These are phyloP conservation scores for Yamagishiella unicocca DNA, from an alignment of 139 green algal genomes.

Conservation along the genomic window DNA sequence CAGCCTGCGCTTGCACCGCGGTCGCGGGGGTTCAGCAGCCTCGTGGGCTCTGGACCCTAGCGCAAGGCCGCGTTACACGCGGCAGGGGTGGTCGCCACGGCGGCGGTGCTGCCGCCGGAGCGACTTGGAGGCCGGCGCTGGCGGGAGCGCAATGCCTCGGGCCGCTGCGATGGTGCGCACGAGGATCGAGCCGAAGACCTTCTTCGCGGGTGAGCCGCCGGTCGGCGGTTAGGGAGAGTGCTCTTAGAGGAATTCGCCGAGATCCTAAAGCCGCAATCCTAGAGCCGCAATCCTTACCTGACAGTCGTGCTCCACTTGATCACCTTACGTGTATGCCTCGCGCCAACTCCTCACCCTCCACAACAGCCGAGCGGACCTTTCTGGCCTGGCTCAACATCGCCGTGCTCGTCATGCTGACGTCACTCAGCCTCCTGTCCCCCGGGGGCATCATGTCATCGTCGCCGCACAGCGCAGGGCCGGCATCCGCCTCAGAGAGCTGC, in stretches of 20 bases:
- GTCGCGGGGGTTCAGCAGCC: too few relatives aligned
- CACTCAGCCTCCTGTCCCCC: slow-evolving; percentile 64
- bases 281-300: background rate
- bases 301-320: too few relatives aligned
- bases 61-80: too few relatives aligned
- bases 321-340: slow-evolving; percentile 56
- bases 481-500: too few relatives aligned
- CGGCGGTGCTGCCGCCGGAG: background rate
- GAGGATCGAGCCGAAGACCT: slow-evolving; percentile 90
- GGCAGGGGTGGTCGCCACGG: background rate
- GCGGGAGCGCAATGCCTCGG: slow-evolving; percentile 14
- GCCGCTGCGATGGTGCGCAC: slow-evolving; percentile 70
- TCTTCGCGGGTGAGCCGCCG: slow-evolving; percentile 64
- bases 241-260: too few relatives aligned
- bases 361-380: slow-evolving; percentile 94
- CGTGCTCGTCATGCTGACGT: slow-evolving; percentile 81
- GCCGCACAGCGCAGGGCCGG: background rate
- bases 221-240: too few relatives aligned
- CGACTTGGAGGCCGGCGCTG: background rate
- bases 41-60: too few relatives aligned
- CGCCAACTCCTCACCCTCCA: too few relatives aligned
- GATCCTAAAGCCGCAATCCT: background rate
- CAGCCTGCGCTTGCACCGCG: too few relatives aligned
- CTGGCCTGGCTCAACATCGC: slow-evolving; percentile 88
- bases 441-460: background rate